phyloP scores from a whole-genome alignment of 805 yeast species.

The Sugiyamaella floridensis region DNA sequence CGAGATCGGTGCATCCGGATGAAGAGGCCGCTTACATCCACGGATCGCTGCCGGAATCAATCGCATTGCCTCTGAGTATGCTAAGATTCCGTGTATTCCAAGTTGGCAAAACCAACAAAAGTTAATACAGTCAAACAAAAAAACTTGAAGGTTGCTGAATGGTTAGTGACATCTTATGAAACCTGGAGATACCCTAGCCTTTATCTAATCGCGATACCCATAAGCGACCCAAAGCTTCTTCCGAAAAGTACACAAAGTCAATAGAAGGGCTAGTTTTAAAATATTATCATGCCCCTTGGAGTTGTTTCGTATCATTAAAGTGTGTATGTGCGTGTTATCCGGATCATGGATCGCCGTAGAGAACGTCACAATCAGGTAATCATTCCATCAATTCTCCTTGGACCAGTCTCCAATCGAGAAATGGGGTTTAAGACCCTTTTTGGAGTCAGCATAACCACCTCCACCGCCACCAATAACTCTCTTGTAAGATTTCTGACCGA shows the following conservation, averaged over 20 bases:
- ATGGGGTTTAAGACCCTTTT: conserved; percentile 7
- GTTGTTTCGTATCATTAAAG: background rate
- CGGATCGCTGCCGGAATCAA: too few relatives aligned
- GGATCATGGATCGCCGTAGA: background rate
- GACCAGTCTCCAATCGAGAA: conserved; percentile 3
- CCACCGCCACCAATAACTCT: conserved; percentile 16
- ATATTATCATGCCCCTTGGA: background rate
- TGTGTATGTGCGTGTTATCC: background rate
- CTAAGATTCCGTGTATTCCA: too few relatives aligned
- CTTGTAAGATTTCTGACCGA: conserved; percentile 1
- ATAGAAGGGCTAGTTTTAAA: background rate
- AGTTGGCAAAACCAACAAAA: too few relatives aligned
- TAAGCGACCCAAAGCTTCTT: background rate
- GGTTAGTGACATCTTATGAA: background rate
- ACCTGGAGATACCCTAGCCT: background rate
- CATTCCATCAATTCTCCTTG: background rate
- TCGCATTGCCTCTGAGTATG: too few relatives aligned
- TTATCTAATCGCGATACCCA: background rate
- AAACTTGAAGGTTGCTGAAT: too few relatives aligned
- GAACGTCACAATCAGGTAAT: background rate
- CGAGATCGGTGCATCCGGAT: too few relatives aligned
- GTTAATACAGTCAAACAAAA: too few relatives aligned
- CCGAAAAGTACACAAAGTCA: background rate
- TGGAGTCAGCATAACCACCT: conserved; percentile 5
- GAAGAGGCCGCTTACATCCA: too few relatives aligned